Evolutionary conservation across 1,139 yeast species (phyloP), one percentile per base, ranked within the genome.

Genomic region (Citeromyces hawaiiensis): DNA sequence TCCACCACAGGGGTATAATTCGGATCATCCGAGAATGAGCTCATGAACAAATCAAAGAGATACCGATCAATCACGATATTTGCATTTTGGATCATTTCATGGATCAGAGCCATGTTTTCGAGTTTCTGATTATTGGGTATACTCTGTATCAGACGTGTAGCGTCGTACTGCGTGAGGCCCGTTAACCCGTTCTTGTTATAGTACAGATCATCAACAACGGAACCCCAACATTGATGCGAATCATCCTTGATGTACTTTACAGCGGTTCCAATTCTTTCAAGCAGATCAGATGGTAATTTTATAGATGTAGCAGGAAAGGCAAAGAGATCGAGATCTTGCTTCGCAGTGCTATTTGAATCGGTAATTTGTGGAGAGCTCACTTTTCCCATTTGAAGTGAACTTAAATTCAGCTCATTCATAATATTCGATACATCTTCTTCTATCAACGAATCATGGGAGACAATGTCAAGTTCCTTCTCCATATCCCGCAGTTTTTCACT

Each of bases 211-310:
- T 61, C 54, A 4, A 81, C 52, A 3, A 79, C 69, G 29, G 68
- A 56, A 14, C 60, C 57, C 87, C 88, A 81, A 49, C 76, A 64
- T 43, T 70, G 74, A 36, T 61, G 55, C 4, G 61, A 56, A 36
- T 64, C 63, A 2, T 55, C 48, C 2, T 72, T 64, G 36, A 76
- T 60, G 45, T 60, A 63, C 19, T 65, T 63, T 2, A 73, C 56
- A 0, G 76, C 57, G 32, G 70, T 64, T 0, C 76, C 75, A 4
- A 81, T 56, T 36, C 64, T 60, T 1, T 62, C 59, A 14, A 60
- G 48, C 5, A 80, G 58, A 0, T 60, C 45, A 0, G 47, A 46
- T 0, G 86, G 83, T 1, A 79, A 46, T 2, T 47, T 42, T 3
- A 50, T 47, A 44, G 48, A 46, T 1, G 55, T 45, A 25, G 46